Evolutionary conservation across 2,329 filamentous ascomycete genomes (phyloP), one percentile per base, ranked within the genome.

Genomic region (Pseudofabraea citricarpa): DNA sequence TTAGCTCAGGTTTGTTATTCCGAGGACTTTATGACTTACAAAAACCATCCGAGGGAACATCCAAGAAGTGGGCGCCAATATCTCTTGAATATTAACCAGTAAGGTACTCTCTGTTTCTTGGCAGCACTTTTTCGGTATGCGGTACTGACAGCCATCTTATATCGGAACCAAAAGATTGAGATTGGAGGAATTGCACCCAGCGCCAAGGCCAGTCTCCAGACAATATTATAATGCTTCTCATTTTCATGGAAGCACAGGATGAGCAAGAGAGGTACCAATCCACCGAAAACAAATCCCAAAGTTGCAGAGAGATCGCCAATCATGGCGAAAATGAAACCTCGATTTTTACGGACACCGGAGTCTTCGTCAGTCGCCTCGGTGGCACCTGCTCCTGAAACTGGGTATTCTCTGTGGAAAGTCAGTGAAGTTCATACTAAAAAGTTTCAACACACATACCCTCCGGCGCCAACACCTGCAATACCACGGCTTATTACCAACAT

Each of bases 271-370:
- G 74, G 71, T 0, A 76, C 68, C 0, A 75, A 56, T 0, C 69
- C 70, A 5, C 65, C 70, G 54, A 68, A 73, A 4, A 74, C 68
- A 48, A 74, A 77, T 1, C 74, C 74, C 8, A 79, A 56, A 1
- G 68, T 69, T 2, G 68, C 63, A 0, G 74, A 71, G 5, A 79
- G 57, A 50, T 77, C 70, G 2, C 69, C 67, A 10, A 76, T 64
- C 64, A 78, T 68, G n/a, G 74, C 73, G 44, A 79, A 76, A 55
- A 79, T 71, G 57, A 77, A 75, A 3, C 76, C 74, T 27, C 74
- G 64, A 26, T 64, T 64, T 46, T 71, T 72, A 27, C 72, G 66
- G 40, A 68, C 64, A 12, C 57, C 52, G 6, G 52, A 57, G 37
- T 60, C 65, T 51, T 78, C 74, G 47, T 79, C 74, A 1, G 74